phyloP scores from a whole-genome alignment of 306 rosid genomes.

The Quercus aquifolioides region DNA sequence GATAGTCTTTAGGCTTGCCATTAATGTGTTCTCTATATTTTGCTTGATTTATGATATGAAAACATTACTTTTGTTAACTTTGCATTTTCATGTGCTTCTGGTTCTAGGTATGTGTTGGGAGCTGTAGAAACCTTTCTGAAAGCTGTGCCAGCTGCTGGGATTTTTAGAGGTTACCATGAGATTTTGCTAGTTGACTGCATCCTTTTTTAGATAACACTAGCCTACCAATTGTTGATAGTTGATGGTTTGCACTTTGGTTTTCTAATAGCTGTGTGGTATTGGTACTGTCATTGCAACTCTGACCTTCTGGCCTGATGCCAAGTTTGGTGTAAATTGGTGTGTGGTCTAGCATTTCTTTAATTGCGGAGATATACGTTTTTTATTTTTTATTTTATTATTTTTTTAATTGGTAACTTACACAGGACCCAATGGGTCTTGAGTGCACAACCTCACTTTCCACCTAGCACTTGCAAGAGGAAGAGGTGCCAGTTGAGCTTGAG shows the following conservation, averaged over 20 bases:
- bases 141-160: slow-evolving; percentile 93
- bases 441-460: too few relatives aligned
- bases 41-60: slow-evolving; percentile 10
- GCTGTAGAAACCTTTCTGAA: slow-evolving; percentile 98
- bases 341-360: not conserved
- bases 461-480: too few relatives aligned
- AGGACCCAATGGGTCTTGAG: too few relatives aligned
- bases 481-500: too few relatives aligned
- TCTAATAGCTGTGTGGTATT: not conserved
- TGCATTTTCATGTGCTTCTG: slow-evolving; percentile 36
- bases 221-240: not conserved
- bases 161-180: slow-evolving; percentile 69
- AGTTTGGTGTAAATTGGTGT: not conserved
- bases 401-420: too few relatives aligned
- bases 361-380: too few relatives aligned
- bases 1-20: slow-evolving; percentile 11
- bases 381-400: too few relatives aligned
- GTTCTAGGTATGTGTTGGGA: slow-evolving; percentile 90
- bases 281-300: not conserved
- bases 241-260: not conserved
- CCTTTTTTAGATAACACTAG: not conserved
- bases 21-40: slow-evolving; percentile 12
- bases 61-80: slow-evolving; percentile 8
- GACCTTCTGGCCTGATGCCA: not conserved
- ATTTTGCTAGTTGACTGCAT: not conserved